These are phyloP conservation scores for Boletus sp. DNA, from an alignment of 768 basidiomycete species.

Conservation along the genomic window DNA sequence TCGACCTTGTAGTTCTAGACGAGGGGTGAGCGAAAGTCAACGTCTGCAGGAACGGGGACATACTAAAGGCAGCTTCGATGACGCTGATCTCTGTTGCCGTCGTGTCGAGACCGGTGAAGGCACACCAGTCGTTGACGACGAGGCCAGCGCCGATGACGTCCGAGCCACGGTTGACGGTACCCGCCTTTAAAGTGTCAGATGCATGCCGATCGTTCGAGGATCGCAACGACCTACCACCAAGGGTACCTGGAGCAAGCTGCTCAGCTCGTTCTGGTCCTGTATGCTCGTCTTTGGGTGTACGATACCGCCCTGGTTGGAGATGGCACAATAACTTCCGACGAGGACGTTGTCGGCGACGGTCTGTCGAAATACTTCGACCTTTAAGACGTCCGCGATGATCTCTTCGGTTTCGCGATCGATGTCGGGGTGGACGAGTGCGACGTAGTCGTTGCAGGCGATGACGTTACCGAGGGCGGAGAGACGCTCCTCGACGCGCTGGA, in stretches of 20 bases:
- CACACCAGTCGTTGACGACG: constrained; percentile 99
- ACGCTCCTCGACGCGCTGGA: constrained; percentile 96
- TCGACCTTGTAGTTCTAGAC: constrained; percentile 80
- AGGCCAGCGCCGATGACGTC: constrained; percentile 97
- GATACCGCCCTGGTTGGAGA: constrained; percentile 95
- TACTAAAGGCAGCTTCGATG: constrained; percentile 96
- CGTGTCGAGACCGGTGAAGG: constrained; percentile 98
- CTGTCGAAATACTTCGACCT: constrained; percentile 98
- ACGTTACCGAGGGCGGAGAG: constrained; percentile 97
- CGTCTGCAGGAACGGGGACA: constrained; percentile 33
- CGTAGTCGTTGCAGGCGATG: constrained; percentile 98
- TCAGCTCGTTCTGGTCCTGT: constrained; percentile 97
- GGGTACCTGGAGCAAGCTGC: constrained; percentile 89
- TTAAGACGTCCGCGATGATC: constrained; percentile 98
- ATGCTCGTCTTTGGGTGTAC: constrained; percentile 97
- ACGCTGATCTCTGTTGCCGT: constrained; percentile 99
- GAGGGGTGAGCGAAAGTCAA: constrained; percentile 7
- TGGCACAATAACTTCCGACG: constrained; percentile 92
- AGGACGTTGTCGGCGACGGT: constrained; percentile 96
- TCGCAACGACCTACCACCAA: constrained; percentile 68
- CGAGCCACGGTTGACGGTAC: constrained; percentile 97
- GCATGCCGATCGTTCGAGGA: not conserved
- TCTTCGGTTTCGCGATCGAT: constrained; percentile 98
- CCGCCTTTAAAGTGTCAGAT: constrained; percentile 57
- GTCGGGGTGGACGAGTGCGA: constrained; percentile 98